A percentile compares a stretch with the other conserved stretches of the same genome.
Conservation (phyloP, 495 filamentous ascomycete genomes). For the Neurospora sp. region DNA sequence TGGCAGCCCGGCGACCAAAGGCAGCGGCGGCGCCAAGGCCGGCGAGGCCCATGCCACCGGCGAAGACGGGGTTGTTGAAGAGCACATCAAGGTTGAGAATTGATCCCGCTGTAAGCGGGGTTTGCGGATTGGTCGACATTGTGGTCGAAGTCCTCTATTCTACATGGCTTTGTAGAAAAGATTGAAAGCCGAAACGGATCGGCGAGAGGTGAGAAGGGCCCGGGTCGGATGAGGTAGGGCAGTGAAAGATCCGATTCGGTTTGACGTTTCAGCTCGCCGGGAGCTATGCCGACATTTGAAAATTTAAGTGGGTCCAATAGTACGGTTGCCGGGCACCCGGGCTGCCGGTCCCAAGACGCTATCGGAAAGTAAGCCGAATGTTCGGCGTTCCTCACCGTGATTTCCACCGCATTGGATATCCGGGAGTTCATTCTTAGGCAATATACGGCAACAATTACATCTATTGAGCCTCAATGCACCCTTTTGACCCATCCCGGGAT, state of each 20-base stretch:
- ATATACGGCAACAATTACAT: background rate
- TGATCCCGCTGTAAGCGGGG: slow-evolving; percentile 6
- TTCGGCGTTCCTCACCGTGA: background rate
- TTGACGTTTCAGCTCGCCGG: background rate
- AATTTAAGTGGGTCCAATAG: background rate
- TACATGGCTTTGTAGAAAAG: slow-evolving; percentile 10
- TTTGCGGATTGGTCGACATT: background rate
- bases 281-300: background rate
- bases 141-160: background rate
- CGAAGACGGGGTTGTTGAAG: slow-evolving; percentile 48
- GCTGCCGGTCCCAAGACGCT: background rate
- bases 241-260: background rate
- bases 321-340: background rate
- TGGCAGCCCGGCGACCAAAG: slow-evolving; percentile 61
- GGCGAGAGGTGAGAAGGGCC: background rate
- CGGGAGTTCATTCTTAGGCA: background rate
- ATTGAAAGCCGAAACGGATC: background rate
- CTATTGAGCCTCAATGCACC: background rate
- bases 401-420: background rate
- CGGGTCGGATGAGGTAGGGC: background rate
- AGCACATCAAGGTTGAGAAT: slow-evolving; percentile 39
- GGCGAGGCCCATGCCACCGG: slow-evolving; percentile 70
- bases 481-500: background rate
- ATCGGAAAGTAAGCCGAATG: background rate
- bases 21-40: slow-evolving; percentile 70